Conservation (phyloP, 164 flowering plant genomes). For the Cinnamomum micranthum region DNA sequence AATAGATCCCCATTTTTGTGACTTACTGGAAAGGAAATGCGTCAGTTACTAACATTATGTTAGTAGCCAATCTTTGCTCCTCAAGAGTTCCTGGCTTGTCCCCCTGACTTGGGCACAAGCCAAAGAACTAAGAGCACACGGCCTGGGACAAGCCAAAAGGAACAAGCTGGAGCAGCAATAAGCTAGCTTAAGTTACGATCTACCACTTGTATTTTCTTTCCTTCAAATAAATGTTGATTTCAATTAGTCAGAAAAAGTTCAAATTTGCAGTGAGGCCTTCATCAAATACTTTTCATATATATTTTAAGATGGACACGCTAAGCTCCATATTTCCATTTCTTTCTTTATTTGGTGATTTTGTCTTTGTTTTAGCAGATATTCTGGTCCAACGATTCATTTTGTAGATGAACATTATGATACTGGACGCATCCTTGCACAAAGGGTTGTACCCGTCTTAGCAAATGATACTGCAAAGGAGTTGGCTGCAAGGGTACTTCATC, state of each 20-base stretch:
- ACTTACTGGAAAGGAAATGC: too few species aligned
- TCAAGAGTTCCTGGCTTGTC: too few species aligned
- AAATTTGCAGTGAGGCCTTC: not conserved
- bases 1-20: too few species aligned
- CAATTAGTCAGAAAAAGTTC: not conserved
- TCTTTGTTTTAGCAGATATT: slow-evolving; percentile 39
- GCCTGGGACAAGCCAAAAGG: too few species aligned
- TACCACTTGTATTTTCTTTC: not conserved
- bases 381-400: slow-evolving; percentile 88
- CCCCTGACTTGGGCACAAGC: too few species aligned
- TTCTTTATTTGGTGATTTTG: not conserved
- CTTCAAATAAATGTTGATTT: too few species aligned
- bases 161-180: too few species aligned
- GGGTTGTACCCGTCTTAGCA: slow-evolving; percentile 72
- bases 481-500: slow-evolving; percentile 77
- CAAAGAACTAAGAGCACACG: too few species aligned
- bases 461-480: slow-evolving; percentile 72
- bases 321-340: not conserved
- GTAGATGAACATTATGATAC: slow-evolving; percentile 93
- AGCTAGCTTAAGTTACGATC: too few species aligned
- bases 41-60: too few species aligned
- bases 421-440: slow-evolving; percentile 86
- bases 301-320: not conserved
- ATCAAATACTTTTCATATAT: not conserved
- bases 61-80: too few species aligned